Base-by-base conservation (phyloP, 331 rosid species). In the Pyracantha coccinea region DNA sequence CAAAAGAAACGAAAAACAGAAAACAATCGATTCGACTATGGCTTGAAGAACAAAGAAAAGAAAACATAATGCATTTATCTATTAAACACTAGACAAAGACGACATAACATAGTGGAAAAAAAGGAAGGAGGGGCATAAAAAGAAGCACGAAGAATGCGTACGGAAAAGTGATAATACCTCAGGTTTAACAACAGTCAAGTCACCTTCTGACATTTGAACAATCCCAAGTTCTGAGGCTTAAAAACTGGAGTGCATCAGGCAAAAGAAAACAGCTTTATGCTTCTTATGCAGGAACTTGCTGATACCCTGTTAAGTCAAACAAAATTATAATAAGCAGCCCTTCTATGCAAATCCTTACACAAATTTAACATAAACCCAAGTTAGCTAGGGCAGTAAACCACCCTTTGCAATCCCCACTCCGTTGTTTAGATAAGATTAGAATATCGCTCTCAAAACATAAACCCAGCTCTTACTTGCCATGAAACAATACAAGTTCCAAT, bases 111-210 rank as follows among this genome's bases (percentile, higher is more conserved):
- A 41, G 25, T 7, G 65, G 72, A 66, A 50, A 60, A 21, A 59
- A 2, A 12, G 13, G 15, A 24, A 28, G 33, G 4, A 25, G 33
- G 20, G 66, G 66, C 16, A 21, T 41, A 41, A 57, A 57, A 9
- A 57, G 63, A 57, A 57, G 7, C 63, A 3, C 3, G 29, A 58
- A 58, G 24, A 24, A 24, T 1, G 21, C 8, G 8, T 20, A 52
- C 21, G 29, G 21, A 1, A 29, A 31, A 16, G 68, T 31, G 32
- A 72, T 52, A 81, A 62, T 88, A 92, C 93, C 92, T 90, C 91
- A 64, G 96, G 89, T 86, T 91, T 91, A 72, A 88, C 84, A 59
- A 88, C 84, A 35, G 87, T 90, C 97, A 89, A 89, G 66, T 69
- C 82, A 81, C 82, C 80, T 79, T 85, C 89, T 23, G 90, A 88